A percentile compares a stretch with the other conserved stretches of the same genome.
These are phyloP conservation scores for Aurantiochytrium sp. DNA, from an alignment of 108 stramenopile species.

Conservation along the genomic window DNA sequence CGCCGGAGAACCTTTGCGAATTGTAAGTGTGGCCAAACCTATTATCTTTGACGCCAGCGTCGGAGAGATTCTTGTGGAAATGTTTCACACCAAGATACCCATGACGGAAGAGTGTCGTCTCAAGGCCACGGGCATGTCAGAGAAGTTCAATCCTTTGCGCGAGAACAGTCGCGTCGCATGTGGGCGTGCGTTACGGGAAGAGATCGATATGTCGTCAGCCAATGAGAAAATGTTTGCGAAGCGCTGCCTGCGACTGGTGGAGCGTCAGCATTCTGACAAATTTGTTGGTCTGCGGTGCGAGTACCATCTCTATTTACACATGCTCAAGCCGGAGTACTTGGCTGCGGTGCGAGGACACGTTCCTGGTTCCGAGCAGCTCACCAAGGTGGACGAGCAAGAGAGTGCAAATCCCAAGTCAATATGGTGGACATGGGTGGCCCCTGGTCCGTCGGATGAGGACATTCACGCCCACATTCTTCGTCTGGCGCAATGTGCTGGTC, in stretches of 20 bases:
- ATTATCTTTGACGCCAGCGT: background rate
- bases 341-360: background rate
- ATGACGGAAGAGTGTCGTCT: background rate
- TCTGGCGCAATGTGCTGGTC: background rate
- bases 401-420: background rate
- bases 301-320: background rate
- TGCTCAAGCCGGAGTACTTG: background rate
- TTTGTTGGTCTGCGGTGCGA: background rate
- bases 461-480: background rate
- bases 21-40: background rate
- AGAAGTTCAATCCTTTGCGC: background rate
- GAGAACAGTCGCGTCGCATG: background rate
- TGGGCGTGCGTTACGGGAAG: background rate
- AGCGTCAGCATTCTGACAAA: background rate
- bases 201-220: background rate
- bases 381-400: background rate
- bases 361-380: background rate
- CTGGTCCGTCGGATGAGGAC: background rate
- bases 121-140: background rate
- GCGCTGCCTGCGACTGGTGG: background rate
- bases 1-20: background rate
- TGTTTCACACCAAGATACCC: background rate
- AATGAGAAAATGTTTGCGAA: background rate
- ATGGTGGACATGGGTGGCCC: slow-evolving; percentile 12
- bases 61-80: background rate